phyloP scores from a whole-genome alignment of 1,284 basidiomycete species.

The Entoloma clypeatum region DNA sequence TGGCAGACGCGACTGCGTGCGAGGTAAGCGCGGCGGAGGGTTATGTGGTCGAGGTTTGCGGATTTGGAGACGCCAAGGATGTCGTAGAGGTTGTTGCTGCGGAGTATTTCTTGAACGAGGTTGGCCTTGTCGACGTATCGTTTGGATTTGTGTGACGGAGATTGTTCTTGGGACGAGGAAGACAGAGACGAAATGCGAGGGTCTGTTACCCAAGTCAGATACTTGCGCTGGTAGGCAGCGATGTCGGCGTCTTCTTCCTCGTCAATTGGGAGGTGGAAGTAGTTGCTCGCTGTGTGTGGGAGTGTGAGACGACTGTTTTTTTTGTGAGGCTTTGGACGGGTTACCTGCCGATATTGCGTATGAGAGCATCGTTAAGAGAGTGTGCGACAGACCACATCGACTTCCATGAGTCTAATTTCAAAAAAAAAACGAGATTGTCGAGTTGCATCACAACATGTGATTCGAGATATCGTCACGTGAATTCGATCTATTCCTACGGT shows the following conservation, averaged over 20 bases:
- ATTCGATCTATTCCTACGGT: background rate
- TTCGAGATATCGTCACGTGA: slow-evolving; percentile 4
- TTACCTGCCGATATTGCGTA: slow-evolving; percentile 52
- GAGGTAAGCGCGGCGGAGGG: slow-evolving; percentile 74
- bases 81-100: slow-evolving; percentile 64
- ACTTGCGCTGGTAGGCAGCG: slow-evolving; percentile 40
- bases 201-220: slow-evolving; percentile 45
- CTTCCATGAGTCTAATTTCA: background rate
- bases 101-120: slow-evolving; percentile 52
- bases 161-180: slow-evolving; percentile 21
- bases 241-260: slow-evolving; percentile 48
- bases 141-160: slow-evolving; percentile 21
- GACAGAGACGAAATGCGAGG: slow-evolving; percentile 29
- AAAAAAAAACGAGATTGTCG: slow-evolving; percentile 4
- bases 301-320: background rate
- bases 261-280: slow-evolving; percentile 61
- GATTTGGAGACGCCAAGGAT: slow-evolving; percentile 63
- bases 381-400: too few relatives aligned
- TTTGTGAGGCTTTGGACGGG: slow-evolving; percentile 9
- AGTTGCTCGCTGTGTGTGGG: slow-evolving; percentile 42
- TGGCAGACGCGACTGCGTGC: slow-evolving; percentile 74
- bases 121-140: slow-evolving; percentile 25
- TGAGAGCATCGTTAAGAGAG: slow-evolving; percentile 48
- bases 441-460: slow-evolving; percentile 10
- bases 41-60: slow-evolving; percentile 54